Conservation (phyloP, 257 asterid genomes). For the Linaria vulgaris region DNA sequence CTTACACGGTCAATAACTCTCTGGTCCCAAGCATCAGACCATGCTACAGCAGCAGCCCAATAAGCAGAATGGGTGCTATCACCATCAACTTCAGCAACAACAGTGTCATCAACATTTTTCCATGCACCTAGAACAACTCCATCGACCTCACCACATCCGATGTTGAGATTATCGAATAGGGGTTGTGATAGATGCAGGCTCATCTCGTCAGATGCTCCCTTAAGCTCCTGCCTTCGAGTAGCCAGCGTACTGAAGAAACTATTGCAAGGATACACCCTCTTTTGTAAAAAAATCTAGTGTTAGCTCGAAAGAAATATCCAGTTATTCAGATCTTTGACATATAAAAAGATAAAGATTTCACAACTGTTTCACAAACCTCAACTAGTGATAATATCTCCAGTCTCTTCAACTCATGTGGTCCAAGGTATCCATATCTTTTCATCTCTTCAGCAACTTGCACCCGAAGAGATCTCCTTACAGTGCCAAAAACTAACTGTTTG, state of each 20-base stretch:
- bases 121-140: conserved; percentile 94
- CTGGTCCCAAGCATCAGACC: conserved; percentile 99
- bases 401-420: conserved; percentile 69
- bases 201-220: conserved; percentile 48
- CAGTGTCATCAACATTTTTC: conserved; percentile 53
- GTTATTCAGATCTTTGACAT: conserved; percentile 21
- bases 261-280: conserved; percentile 97
- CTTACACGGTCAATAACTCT: conserved; percentile 87
- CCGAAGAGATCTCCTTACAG: conserved; percentile 88
- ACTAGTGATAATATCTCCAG: conserved; percentile 75
- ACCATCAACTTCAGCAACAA: conserved; percentile 63
- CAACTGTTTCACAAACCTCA: conserved; percentile 62
- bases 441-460: conserved; percentile 73
- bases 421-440: conserved; percentile 68
- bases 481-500: conserved; percentile 78
- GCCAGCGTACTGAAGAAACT: conserved; percentile 69
- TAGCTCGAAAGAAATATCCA: conserved; percentile 43
- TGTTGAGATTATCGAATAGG: conserved; percentile 33
- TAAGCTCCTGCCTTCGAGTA: conserved; percentile 50
- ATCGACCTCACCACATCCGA: conserved; percentile 88
- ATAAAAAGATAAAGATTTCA: conserved; percentile 28
- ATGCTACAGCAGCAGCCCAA: conserved; percentile 92
- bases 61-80: conserved; percentile 76
- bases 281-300: conserved; percentile 42
- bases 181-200: conserved; percentile 59